Percentiles rank a stretch among this genome's conserved stretches.
phyloP scores from a whole-genome alignment of 176 grass and related monocot genomes.

The Puccinellia tenuiflora region DNA sequence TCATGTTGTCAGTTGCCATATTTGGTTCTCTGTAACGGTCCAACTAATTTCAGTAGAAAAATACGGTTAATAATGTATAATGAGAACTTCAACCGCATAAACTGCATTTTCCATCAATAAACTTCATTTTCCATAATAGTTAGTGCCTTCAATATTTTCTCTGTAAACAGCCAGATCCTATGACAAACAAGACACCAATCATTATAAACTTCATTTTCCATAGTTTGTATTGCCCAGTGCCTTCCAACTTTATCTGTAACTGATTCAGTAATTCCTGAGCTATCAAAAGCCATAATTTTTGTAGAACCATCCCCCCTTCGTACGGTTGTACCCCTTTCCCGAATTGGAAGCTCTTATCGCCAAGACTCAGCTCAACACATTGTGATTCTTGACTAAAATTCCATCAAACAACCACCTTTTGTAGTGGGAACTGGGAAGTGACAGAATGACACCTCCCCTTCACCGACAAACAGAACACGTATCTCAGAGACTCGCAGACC shows the following conservation, averaged over 20 bases:
- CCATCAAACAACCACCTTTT: neutral
- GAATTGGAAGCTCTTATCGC: neutral
- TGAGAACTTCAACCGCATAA: too few relatives aligned
- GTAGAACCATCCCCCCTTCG: neutral
- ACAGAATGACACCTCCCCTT: slow-evolving; percentile 9
- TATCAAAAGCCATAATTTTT: neutral
- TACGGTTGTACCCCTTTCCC: neutral
- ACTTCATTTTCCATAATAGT: neutral
- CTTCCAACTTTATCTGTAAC: neutral
- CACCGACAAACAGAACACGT: slow-evolving; percentile 21
- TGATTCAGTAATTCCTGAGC: neutral
- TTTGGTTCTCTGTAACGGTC: neutral
- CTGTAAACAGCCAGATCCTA: too few relatives aligned
- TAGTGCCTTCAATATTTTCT: neutral
- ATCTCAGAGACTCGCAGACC: neutral
- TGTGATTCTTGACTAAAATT: slow-evolving; percentile 13
- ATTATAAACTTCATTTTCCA: neutral
- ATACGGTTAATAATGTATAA: neutral
- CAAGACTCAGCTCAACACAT: neutral
- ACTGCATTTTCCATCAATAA: neutral
- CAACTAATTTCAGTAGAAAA: neutral
- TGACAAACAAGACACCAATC: too few relatives aligned
- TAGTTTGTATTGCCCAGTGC: neutral
- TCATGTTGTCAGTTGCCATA: neutral
- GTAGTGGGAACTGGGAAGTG: neutral